Base-by-base conservation (phyloP, 1,284 basidiomycete species). In the Leccinum griseonigrum region DNA sequence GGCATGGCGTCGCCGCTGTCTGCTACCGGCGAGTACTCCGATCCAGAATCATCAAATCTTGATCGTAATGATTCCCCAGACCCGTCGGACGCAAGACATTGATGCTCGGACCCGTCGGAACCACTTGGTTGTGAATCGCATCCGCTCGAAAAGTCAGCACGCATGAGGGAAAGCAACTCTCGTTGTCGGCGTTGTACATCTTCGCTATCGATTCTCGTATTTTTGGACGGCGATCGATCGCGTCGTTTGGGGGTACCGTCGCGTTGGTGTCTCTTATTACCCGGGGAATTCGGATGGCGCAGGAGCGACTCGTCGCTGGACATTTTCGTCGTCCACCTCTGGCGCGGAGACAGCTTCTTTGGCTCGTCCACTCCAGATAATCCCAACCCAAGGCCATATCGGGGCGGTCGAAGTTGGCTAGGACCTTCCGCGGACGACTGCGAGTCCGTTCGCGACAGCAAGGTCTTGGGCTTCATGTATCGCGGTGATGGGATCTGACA, bases 341-440 rank as follows among this genome's bases (percentile, higher is more conserved):
- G 68, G 14, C 64, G 36, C 0, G 60, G 60, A 13, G 64, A 60
- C 2, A 52, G 18, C 55, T 57, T 69, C 43, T 62, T 70, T 5
- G 62, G 7, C 7, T 67, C 68, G 6, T 34, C 32, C 10, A 70
- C 18, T 2, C 63, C 68, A 3, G 66, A 59, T 11, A 75, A 61
- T 40, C 73, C 73, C 55, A 72, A 51, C 3, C 71, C 71, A 22
- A 72, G 73, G 18, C 71, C 71, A 8, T 73, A 74, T 4, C 73
- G 72, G 6, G 72, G 66, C 4, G 66, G 63, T 8, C 64, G 67
- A 59, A 68, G 57, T 32, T 72, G 69, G 4, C 28, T 52, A 29
- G 50, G 50, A 32, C 56, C 64, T 38, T 73, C 68, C 10, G 62
- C 22, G n/a, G 71, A 72, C 1, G 68, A 66, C 22, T 64, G 64